Base-by-base conservation (phyloP, 345 rosid species). In the Aquilaria sinensis region DNA sequence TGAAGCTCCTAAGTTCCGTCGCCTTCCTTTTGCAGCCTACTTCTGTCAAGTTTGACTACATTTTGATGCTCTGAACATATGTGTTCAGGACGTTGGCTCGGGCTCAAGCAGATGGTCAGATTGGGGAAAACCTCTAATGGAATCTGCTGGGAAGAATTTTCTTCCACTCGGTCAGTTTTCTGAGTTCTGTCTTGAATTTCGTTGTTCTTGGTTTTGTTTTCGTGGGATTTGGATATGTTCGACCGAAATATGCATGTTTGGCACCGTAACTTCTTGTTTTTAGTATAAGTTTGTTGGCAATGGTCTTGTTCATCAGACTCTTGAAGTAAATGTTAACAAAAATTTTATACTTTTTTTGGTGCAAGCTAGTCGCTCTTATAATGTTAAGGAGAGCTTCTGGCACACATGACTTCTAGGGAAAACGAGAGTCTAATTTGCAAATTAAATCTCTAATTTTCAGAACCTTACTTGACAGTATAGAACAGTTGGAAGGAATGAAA, bases 131-230 rank as follows among this genome's bases (percentile, higher is more conserved):
- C 70, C 85, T 15, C n/a, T 89, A 12, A 52, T 73, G 60, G 75
- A 33, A 58, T 75, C 86, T 64, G 83, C 79, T 9, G 70, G 78
- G 6, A 50, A 78, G 61, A 92, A 92, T 77, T 92, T 91, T 71
- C 89, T 92, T 69, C 96, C 98, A 1, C 61, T 92, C 45, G 96
- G 98, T 91, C 70, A 65, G 37, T 29, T 43, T 49, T 12, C 10
- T 62, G 31, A 48, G 47, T 10, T 61, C 23, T 49, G n/a, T 6
- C 54, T 51, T 30, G 13, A 60, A 55, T 70, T 23, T 8, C 7
- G 34, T 12, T 64, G 62, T 46, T 37, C 16, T 45, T 6, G 30
- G 15, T 31, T 45, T 14, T n/a, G 11, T 29, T 53, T 5, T 46
- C n/a, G 34, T 12, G 12, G 12, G 14, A 48, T 11, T 16, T 16